Percentiles rank a stretch among this genome's conserved stretches.
Conservation (phyloP, 306 rosid species). For the Quercus dentata region DNA sequence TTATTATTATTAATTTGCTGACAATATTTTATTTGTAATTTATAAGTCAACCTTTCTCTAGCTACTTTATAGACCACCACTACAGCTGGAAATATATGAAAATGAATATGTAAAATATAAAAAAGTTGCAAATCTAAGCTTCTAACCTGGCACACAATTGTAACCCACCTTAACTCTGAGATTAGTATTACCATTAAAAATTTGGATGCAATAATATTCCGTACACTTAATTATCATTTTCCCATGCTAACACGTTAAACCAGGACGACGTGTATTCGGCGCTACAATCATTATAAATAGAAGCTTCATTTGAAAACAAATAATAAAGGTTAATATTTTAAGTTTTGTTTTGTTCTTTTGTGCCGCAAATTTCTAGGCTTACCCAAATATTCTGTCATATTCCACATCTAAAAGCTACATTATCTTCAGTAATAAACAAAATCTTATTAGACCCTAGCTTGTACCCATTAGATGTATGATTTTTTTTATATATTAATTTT, state of each 20-base stretch:
- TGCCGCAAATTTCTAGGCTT: no score
- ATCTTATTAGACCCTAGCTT: no score
- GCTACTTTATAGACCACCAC: slow-evolving; percentile 26
- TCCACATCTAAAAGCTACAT: no score
- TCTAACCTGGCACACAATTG: slow-evolving; percentile 37
- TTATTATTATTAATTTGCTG: slow-evolving; percentile 11
- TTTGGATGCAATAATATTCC: slow-evolving; percentile 20
- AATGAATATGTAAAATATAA: slow-evolving; percentile 16
- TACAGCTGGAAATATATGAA: slow-evolving; percentile 51
- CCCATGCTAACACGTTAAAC: not conserved
- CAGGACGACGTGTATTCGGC: slow-evolving; percentile 25
- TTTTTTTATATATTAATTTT: no score
- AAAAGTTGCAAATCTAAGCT: slow-evolving; percentile 38
- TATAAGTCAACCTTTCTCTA: slow-evolving; percentile 27
- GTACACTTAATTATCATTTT: slow-evolving; percentile 17
- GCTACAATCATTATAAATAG: slow-evolving; percentile 13
- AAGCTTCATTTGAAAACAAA: no score
- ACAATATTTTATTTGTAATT: slow-evolving; percentile 23
- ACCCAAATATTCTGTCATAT: no score
- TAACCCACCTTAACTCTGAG: not conserved
- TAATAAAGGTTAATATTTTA: no score
- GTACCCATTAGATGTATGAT: no score
- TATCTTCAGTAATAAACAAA: no score
- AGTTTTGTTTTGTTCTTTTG: no score
- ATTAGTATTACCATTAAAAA: not conserved